Base-by-base conservation (phyloP, 73 alveolate genomes). In the Paramecium bursaria region DNA sequence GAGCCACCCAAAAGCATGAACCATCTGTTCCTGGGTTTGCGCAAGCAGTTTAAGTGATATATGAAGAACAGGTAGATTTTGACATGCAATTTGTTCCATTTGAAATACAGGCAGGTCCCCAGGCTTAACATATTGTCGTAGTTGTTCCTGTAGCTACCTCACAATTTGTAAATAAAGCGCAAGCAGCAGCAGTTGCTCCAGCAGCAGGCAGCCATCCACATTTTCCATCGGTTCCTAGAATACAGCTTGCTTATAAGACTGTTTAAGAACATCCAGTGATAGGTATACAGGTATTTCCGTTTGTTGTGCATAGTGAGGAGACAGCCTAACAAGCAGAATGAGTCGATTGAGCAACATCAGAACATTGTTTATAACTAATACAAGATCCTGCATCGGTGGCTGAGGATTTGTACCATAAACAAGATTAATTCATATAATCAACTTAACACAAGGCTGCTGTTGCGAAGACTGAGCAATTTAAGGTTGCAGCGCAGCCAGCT, bases 381-480 rank as follows among this genome's bases (percentile, higher is more conserved):
- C 75, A 55, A 23, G 15, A 0, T n/a, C n/a, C n/a, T n/a, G n/a
- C n/a, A n/a, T n/a, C n/a, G n/a, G n/a, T n/a, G n/a, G n/a, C n/a
- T n/a, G n/a, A n/a, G n/a, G n/a, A n/a, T n/a, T n/a, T n/a, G n/a
- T 7, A 39, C 82, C 82, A 67, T 35, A 67, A 42, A 42, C 82
- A 67, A 7, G 82, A 19, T 25, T 35, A 25, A 0, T 47, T 47
- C 4, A 21, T 35, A 67, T 35, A 67, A 67, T 67, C 82, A 1
- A 19, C 44, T 9, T 33, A 21, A 19, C 82, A 67, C 35, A 21
- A 39, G 0, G 33, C 82, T 67, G 33, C 9, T 9, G 50, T 67
- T 14, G 44, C 11, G 2, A 67, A 10, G 10, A 19, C 53, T 2
- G 22, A 29, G 21, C 82, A 67, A 39, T 9, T 13, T 48, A 67